Evolutionary conservation across 2,329 filamentous ascomycete species (phyloP).

Genomic region (Alternaria brassicicola): DNA sequence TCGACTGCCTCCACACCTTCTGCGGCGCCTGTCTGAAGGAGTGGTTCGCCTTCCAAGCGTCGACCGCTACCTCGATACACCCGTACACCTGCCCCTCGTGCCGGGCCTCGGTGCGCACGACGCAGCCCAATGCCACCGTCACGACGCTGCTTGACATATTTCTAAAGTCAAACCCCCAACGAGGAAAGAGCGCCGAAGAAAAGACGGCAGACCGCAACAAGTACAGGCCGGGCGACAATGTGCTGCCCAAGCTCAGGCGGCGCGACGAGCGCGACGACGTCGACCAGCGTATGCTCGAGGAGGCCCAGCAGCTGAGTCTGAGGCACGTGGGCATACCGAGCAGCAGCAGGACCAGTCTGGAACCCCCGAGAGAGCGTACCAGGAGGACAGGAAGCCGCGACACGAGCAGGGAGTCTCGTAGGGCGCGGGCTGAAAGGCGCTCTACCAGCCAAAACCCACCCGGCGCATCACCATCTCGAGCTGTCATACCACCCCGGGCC

Average conservation of each 20-base stretch:
- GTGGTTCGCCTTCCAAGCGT: conserved; percentile 87
- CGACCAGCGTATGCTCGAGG: conserved; percentile 72
- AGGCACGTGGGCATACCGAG: conserved; percentile 65
- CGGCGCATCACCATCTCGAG: conserved; percentile 28
- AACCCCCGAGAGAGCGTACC: conserved; percentile 38
- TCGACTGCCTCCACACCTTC: conserved; percentile 94
- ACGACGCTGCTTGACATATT: conserved; percentile 91
- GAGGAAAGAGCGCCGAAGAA: conserved; percentile 72
- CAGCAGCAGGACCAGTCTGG: conserved; percentile 50
- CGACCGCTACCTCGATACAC: conserved; percentile 59
- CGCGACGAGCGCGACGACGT: conserved; percentile 63
- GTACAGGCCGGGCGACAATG: conserved; percentile 81
- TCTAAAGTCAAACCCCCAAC: conserved; percentile 77
- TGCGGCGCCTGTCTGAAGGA: conserved; percentile 94
- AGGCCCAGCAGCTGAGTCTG: conserved; percentile 76
- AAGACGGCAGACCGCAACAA: conserved; percentile 75
- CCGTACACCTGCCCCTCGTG: conserved; percentile 92
- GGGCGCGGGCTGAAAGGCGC: conserved; percentile 32
- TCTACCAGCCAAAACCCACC: conserved; percentile 35
- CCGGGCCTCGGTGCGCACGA: conserved; percentile 82
- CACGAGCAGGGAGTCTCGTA: conserved; percentile 40
- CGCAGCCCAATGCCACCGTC: conserved; percentile 87
- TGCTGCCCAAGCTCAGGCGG: conserved; percentile 68
- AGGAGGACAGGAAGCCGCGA: conserved; percentile 50
- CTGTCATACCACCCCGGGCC: conserved; percentile 55